These are phyloP conservation scores for Mortierella sp. DNA, from an alignment of 371 early-diverging fungal species.

Conservation along the genomic window DNA sequence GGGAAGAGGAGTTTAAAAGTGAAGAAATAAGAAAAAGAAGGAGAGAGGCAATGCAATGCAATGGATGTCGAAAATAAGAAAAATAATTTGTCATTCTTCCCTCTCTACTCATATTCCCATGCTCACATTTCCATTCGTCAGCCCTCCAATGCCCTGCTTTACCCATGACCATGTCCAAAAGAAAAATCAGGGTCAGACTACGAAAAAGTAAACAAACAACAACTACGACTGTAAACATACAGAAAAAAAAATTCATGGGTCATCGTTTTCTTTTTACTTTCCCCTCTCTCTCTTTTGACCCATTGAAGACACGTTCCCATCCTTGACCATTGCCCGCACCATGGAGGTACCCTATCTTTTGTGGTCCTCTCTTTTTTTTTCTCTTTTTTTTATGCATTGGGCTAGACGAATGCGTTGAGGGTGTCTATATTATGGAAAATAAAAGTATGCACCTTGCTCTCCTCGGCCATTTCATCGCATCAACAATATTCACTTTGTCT, in stretches of 20 bases:
- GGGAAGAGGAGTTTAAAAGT: neutral
- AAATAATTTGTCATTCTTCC: neutral
- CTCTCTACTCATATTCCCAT: no score
- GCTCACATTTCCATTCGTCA: neutral
- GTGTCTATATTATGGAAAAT: no score
- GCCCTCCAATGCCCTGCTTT: neutral
- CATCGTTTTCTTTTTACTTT: neutral
- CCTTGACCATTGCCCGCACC: neutral
- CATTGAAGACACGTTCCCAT: neutral
- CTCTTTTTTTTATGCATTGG: no score
- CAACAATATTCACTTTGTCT: no score
- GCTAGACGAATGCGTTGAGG: no score
- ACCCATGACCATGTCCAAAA: slow-evolving; percentile 1
- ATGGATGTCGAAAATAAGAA: neutral
- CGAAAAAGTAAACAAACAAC: no score
- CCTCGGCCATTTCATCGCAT: no score
- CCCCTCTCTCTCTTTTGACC: neutral
- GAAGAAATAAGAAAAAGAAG: neutral
- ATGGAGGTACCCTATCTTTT: no score
- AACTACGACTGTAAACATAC: no score
- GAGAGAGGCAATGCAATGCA: neutral
- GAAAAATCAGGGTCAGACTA: neutral
- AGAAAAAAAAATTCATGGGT: neutral
- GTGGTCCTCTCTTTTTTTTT: no score
- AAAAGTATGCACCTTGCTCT: no score